Evolutionary conservation across 148 eudicot genomes (phyloP), one percentile per base, ranked within the genome.

Genomic region (Diospyros lotus): DNA sequence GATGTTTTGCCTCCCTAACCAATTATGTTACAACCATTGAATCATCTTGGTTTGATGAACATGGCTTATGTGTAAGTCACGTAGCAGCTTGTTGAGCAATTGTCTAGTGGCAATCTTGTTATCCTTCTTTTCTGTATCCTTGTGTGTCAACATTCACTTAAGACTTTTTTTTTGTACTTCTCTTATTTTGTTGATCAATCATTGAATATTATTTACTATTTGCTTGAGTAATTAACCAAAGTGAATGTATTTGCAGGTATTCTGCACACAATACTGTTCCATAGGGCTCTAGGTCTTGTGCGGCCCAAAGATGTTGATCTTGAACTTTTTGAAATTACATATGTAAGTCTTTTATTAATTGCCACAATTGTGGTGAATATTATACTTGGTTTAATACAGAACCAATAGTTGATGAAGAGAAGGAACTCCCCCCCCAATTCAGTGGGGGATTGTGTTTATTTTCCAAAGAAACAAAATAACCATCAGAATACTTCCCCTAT

Each of bases 241-340:
- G 43, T 73, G n/a, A 58, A 79, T 73, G 43, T 82, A 54, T 72
- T 17, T 90, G 87, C 92, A 94, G 98, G 98, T 75, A 88, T 94
- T 80, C 84, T 94, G 8, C 98, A 94, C 76, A 94, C 97, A 63
- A 81, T 94, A 70, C 83, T 94, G 86, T 94, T 94, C 83, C 97
- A 92, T 78, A 89, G 98, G 77, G 97, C 97, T 77, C 82, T 78
- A 78, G 89, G 89, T 50, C 82, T 87, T 55, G 86, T 87, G 73
- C 85, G 94, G 62, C 98, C 96, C 45, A 95, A 88, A 81, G 98
- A 95, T 63, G 76, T 90, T 60, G 97, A 95, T 81, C 79, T 92
- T 92, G 94, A 95, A 78, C 95, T 95, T 65, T 95, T 92, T 70
- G 98, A 95, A 72, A 89, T 95, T 46, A 95, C 98, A 54, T 95